These are phyloP conservation scores for Acanthamoeba lenticulata DNA, from an alignment of 208 protist genomes.

Conservation along the genomic window DNA sequence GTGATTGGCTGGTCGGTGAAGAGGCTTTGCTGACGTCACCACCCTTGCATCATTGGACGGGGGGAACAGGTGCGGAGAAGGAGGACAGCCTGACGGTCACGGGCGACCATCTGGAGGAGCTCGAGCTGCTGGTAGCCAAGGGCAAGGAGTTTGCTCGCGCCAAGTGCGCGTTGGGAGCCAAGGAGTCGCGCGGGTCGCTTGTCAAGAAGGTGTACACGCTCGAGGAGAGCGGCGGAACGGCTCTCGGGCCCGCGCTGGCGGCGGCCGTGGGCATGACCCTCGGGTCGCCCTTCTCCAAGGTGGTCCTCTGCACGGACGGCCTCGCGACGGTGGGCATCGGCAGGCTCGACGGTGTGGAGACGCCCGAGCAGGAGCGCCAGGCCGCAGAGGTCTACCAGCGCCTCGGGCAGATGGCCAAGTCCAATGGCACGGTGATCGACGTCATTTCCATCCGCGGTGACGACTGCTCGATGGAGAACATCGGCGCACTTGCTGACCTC, in stretches of 20 bases:
- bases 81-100: neutral
- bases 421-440: constrained; percentile 2
- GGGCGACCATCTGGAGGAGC: constrained; percentile 48
- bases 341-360: neutral
- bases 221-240: constrained; percentile 22
- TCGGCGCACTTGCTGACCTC: constrained; percentile 63
- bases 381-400: neutral
- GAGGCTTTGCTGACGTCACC: too few relatives aligned
- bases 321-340: constrained; percentile 74
- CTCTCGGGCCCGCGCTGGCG: constrained; percentile 68
- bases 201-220: constrained; percentile 48
- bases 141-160: neutral
- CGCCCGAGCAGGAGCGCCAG: neutral
- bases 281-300: constrained; percentile 54
- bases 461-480: constrained; percentile 68
- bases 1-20: too few relatives aligned
- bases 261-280: constrained; percentile 60
- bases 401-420: neutral
- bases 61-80: too few relatives aligned
- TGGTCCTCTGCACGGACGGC: constrained; percentile 74
- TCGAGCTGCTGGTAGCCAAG: neutral
- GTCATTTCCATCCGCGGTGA: constrained; percentile 71
- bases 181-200: neutral
- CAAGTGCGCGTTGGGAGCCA: neutral
- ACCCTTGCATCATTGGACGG: too few relatives aligned